phyloP scores from a whole-genome alignment of 2,329 filamentous ascomycete genomes.

The Alternaria sp. region DNA sequence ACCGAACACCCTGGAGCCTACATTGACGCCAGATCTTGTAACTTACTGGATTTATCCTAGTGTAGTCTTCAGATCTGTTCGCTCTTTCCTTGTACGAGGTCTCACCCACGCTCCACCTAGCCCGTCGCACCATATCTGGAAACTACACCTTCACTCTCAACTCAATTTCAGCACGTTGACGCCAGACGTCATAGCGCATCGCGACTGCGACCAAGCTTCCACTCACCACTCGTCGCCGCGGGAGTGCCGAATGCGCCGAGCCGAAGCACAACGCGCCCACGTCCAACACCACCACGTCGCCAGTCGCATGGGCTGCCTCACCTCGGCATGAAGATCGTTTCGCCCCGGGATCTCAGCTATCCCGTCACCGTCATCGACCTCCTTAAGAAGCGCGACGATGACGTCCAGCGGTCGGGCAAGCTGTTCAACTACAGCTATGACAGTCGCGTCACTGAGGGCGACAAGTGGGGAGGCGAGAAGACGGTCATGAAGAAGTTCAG shows the following conservation, averaged over 20 bases:
- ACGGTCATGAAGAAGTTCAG: constrained; percentile 73
- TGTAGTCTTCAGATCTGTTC: not conserved
- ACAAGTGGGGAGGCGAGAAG: constrained; percentile 76
- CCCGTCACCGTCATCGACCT: constrained; percentile 91
- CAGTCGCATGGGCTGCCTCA: constrained; percentile 41
- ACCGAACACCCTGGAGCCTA: not conserved
- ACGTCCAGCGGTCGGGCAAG: constrained; percentile 75
- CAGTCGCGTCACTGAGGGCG: constrained; percentile 70
- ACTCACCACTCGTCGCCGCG: constrained; percentile 6
- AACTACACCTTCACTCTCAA: not conserved
- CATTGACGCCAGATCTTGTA: not conserved
- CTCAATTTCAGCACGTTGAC: not conserved
- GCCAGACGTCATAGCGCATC: not conserved
- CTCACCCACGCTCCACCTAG: not conserved
- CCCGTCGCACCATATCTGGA: not conserved
- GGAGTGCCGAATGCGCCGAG: constrained; percentile 42
- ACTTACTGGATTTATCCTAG: not conserved
- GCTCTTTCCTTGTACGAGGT: not conserved
- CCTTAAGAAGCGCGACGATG: constrained; percentile 75
- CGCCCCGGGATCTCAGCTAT: constrained; percentile 72
- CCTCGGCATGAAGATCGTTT: constrained; percentile 57
- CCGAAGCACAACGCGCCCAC: constrained; percentile 35
- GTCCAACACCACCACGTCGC: constrained; percentile 17
- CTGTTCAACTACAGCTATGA: constrained; percentile 89
- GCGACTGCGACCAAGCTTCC: not conserved